Evolutionary conservation across 108 stramenopile genomes (phyloP).

Genomic region (Hondaea fermentalgiana): DNA sequence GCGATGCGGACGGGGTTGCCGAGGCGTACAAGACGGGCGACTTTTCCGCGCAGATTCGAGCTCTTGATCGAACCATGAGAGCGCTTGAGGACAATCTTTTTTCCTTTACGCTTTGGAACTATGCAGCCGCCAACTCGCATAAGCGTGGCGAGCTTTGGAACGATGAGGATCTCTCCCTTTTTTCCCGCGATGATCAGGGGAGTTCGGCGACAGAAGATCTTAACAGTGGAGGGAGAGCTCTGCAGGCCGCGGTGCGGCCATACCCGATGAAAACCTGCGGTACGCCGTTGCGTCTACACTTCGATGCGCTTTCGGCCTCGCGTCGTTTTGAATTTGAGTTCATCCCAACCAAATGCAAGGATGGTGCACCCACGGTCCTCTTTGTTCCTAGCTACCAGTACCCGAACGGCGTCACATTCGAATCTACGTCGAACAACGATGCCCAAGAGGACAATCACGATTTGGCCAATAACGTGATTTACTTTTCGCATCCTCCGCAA

Average conservation of each 20-base stretch:
- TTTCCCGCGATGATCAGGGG: neutral
- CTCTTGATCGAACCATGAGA: neutral
- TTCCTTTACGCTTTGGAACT: conserved; percentile 3
- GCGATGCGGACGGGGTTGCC: neutral
- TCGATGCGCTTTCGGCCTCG: neutral
- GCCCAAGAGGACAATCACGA: neutral
- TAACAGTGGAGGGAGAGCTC: neutral
- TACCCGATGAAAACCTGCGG: conserved; percentile 14
- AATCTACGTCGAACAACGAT: neutral
- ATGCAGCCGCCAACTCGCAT: neutral
- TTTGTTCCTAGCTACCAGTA: conserved; percentile 6
- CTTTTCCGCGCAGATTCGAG: neutral
- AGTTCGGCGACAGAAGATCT: neutral
- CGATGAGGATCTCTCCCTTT: neutral
- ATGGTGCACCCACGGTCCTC: neutral
- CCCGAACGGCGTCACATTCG: neutral
- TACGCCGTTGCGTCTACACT: neutral
- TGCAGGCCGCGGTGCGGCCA: neutral
- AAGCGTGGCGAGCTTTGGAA: neutral
- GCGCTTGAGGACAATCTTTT: neutral
- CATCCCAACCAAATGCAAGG: neutral
- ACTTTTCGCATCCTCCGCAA: neutral
- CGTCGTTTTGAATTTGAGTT: neutral
- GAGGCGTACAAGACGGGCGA: neutral
- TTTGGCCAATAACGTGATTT: neutral